phyloP scores from a whole-genome alignment of 2,329 filamentous ascomycete species.

The Aaosphaeria pasadenensis region DNA sequence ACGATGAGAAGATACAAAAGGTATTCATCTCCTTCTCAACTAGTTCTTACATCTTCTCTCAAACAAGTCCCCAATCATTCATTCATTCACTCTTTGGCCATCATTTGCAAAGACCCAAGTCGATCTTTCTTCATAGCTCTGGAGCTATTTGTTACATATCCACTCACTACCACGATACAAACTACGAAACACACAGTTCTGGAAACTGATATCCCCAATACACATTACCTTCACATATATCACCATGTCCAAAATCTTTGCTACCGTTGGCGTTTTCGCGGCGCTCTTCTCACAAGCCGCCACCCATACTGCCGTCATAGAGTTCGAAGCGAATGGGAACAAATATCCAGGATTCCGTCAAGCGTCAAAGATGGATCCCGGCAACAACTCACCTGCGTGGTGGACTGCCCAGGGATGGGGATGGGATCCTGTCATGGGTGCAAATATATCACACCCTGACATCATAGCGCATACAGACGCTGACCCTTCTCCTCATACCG shows the following conservation, averaged over 20 bases:
- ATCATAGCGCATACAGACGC: constrained; percentile 32
- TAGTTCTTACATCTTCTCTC: background rate
- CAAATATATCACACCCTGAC: constrained; percentile 21
- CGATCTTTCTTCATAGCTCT: constrained; percentile 28
- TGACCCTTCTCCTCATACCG: constrained; percentile 26
- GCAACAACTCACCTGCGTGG: constrained; percentile 29
- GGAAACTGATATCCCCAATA: constrained; percentile 1
- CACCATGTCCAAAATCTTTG: constrained; percentile 26
- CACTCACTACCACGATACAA: constrained; percentile 1
- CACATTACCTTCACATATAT: background rate
- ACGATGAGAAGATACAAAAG: constrained; percentile 11
- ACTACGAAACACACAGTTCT: constrained; percentile 1
- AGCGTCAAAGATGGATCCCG: constrained; percentile 20
- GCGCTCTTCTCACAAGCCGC: constrained; percentile 21
- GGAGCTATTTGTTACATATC: constrained; percentile 18
- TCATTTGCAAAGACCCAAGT: constrained; percentile 8
- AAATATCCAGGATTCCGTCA: constrained; percentile 28
- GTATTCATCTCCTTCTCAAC: constrained; percentile 3
- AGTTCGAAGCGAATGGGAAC: constrained; percentile 22
- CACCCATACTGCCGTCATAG: constrained; percentile 26
- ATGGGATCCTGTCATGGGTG: constrained; percentile 25
- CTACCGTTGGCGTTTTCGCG: constrained; percentile 23
- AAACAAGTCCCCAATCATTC: background rate
- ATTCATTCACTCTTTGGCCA: constrained; percentile 1
- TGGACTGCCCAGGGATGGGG: constrained; percentile 33